Evolutionary conservation across 495 filamentous ascomycete species (phyloP).

Genomic region (Xylaria flabelliformis): DNA sequence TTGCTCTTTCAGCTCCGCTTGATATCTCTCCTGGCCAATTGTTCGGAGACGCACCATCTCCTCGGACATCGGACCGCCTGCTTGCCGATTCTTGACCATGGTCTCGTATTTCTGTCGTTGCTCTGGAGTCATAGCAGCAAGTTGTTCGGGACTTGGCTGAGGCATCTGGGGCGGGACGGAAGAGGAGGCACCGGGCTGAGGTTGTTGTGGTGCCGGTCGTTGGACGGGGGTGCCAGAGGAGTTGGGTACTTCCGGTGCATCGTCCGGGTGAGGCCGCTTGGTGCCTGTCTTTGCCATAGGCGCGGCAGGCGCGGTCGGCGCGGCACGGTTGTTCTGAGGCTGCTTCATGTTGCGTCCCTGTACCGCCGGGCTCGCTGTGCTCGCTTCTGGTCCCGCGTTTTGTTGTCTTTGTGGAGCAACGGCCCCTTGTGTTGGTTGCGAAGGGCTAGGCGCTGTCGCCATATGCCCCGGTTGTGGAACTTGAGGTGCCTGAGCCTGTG

Average conservation of each 20-base stretch:
- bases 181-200: constrained; percentile 26
- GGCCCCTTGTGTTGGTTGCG: constrained; percentile 34
- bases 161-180: constrained; percentile 21
- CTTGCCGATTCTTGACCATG: constrained; percentile 39
- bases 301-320: constrained; percentile 26
- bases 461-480: constrained; percentile 47
- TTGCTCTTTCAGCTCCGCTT: constrained; percentile 35
- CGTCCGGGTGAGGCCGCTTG: constrained; percentile 69
- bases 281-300: constrained; percentile 40
- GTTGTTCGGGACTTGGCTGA: constrained; percentile 56
- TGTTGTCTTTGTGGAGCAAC: constrained; percentile 31
- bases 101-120: constrained; percentile 55
- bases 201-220: constrained; percentile 36
- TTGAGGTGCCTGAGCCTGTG: constrained; percentile 32
- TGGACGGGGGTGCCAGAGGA: constrained; percentile 46
- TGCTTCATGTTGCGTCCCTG: constrained; percentile 37
- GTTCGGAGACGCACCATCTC: constrained; percentile 42
- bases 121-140: constrained; percentile 58
- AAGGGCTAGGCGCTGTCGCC: constrained; percentile 42
- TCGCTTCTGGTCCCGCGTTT: constrained; percentile 30
- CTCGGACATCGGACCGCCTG: constrained; percentile 30
- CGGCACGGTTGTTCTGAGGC: constrained; percentile 32
- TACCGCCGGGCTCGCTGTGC: constrained; percentile 24
- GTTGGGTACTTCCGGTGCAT: constrained; percentile 62
- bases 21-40: constrained; percentile 42